Evolutionary conservation across 2,329 filamentous ascomycete species (phyloP).

Genomic region (Xylariaceae sp.): DNA sequence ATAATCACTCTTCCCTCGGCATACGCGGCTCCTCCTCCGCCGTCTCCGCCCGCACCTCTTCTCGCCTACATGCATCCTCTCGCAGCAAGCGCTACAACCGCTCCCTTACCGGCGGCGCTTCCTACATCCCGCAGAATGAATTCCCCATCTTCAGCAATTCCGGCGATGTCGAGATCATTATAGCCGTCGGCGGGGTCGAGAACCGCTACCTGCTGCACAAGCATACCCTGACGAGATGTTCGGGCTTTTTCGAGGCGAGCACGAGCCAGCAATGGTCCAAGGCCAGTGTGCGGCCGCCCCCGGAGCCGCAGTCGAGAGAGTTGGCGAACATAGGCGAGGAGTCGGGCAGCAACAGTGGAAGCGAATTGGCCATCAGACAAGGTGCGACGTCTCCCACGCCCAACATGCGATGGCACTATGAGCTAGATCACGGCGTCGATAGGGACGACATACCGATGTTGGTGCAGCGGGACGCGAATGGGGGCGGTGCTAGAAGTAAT

Average conservation of each 20-base stretch:
- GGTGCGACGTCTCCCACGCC: slow-evolving; percentile 36
- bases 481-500: slow-evolving; percentile 16
- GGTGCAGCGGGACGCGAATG: slow-evolving; percentile 63
- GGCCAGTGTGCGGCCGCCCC: slow-evolving; percentile 33
- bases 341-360: slow-evolving; percentile 33
- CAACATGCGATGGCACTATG: slow-evolving; percentile 74
- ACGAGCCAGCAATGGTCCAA: slow-evolving; percentile 73
- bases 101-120: slow-evolving; percentile 69
- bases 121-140: slow-evolving; percentile 73
- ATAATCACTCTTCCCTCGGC: slow-evolving; percentile 45
- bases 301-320: slow-evolving; percentile 36
- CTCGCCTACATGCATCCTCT: slow-evolving; percentile 40
- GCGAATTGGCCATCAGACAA: slow-evolving; percentile 34
- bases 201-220: slow-evolving; percentile 83
- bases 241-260: slow-evolving; percentile 86
- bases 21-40: slow-evolving; percentile 57
- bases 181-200: slow-evolving; percentile 64
- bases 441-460: slow-evolving; percentile 80
- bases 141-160: slow-evolving; percentile 87
- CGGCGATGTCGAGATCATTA: slow-evolving; percentile 80
- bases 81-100: slow-evolving; percentile 70
- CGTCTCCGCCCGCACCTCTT: slow-evolving; percentile 58
- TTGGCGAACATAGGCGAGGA: slow-evolving; percentile 51
- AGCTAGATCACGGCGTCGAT: slow-evolving; percentile 69
- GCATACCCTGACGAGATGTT: slow-evolving; percentile 82